Evolutionary conservation across 495 filamentous ascomycete species (phyloP), one percentile per base, ranked within the genome.

Genomic region (Daldinia childiae): DNA sequence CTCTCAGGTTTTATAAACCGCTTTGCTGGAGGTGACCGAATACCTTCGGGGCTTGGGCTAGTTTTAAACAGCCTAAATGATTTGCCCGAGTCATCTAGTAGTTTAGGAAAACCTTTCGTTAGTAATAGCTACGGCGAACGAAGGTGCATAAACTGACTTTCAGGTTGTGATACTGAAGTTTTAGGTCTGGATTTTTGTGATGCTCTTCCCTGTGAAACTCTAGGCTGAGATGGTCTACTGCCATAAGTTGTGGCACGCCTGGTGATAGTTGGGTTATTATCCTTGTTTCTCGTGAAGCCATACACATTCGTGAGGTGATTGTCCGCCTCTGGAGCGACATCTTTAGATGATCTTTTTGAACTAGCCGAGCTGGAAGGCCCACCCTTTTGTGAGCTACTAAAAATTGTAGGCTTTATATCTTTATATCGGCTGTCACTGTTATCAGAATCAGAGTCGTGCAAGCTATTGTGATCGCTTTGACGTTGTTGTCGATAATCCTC

Each of bases 341-440:
- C 71, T 34, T 74, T 63, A 19, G 70, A 68, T 51, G 52, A 58
- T 54, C 74, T 75, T 58, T 76, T 78, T 19, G 76, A 76, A 52
- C 68, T 64, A 29, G 64, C 71, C n/a, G 69, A 67, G 63, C 73
- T 66, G 4, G 68, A 68, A 34, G 60, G 51, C 15, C 68, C 57
- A 27, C 63, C 64, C 29, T 21, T 45, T 55, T 55, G 64, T n/a
- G 55, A 66, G 43, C 26, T 26, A n/a, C 17, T 14, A 34, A 78
- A 78, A 55, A 45, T 54, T 15, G 71, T 72, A 9, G 52, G 57
- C 6, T 62, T 69, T 4, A 78, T 78, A 64, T 78, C 64, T 11
- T 43, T 64, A 6, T 34, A 17, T 60, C 21, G 62, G 14, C 32
- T 58, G 34, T 63, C 62, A 19, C 67, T 21, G 3, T 64, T 62